Evolutionary conservation across 2,329 filamentous ascomycete species (phyloP).

Genomic region (Exophiala xenobiotica): DNA sequence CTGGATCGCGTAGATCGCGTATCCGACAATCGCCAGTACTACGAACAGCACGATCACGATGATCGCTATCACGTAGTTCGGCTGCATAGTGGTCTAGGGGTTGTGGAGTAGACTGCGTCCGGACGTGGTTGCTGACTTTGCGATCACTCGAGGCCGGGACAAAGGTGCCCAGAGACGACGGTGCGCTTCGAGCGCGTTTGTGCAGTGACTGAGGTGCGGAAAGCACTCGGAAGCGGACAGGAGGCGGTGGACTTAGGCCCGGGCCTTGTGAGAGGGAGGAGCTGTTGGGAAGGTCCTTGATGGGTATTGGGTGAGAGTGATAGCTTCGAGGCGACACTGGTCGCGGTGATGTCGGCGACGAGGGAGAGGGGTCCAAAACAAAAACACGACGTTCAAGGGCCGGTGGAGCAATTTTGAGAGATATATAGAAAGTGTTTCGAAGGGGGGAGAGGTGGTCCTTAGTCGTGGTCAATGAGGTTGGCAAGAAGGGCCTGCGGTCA

Average conservation of each 20-base stretch:
- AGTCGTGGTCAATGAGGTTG: background rate
- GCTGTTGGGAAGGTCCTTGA: constrained; percentile 26
- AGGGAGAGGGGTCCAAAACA: constrained; percentile 14
- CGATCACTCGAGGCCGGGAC: background rate
- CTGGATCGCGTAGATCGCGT: constrained; percentile 38
- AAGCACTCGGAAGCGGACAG: constrained; percentile 26
- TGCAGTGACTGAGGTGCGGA: constrained; percentile 3
- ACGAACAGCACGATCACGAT: constrained; percentile 52
- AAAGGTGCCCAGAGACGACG: background rate
- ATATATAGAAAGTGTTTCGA: background rate
- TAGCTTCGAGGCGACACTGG: constrained; percentile 17
- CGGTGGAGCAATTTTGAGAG: constrained; percentile 25
- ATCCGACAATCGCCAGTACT: constrained; percentile 44
- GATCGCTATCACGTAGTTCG: constrained; percentile 50
- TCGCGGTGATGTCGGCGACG: constrained; percentile 10
- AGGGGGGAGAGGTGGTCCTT: too few species aligned
- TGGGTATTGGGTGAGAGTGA: constrained; percentile 24
- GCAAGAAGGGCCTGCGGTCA: too few species aligned
- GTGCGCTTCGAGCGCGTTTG: constrained; percentile 13
- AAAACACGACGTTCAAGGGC: constrained; percentile 16
- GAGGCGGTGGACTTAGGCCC: constrained; percentile 28
- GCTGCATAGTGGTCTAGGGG: constrained; percentile 32
- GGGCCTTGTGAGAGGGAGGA: constrained; percentile 26
- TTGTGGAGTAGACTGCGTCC: background rate
- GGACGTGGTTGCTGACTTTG: background rate